phyloP scores from a whole-genome alignment of 2,329 filamentous ascomycete genomes.

The Mollisia scopiformis region DNA sequence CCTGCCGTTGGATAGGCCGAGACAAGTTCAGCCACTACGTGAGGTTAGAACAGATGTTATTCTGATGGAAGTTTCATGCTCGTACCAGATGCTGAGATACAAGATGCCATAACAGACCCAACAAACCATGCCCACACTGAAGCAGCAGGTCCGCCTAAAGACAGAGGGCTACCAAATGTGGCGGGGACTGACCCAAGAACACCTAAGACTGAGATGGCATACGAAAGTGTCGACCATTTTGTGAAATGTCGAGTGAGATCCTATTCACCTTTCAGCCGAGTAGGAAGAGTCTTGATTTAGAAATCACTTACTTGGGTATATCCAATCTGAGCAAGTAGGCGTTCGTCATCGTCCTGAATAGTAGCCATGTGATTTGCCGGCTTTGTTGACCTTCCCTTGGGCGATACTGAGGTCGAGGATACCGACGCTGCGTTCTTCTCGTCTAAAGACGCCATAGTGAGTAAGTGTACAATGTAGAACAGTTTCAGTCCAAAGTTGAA shows the following conservation, averaged over 20 bases:
- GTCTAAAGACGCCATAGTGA: conserved; percentile 18
- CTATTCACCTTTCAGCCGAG: conserved; percentile 38
- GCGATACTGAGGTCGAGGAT: not conserved
- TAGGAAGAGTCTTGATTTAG: not conserved
- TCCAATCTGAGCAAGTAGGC: conserved; percentile 61
- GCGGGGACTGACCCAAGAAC: conserved; percentile 68
- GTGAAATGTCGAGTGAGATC: conserved; percentile 65
- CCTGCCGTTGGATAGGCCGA: conserved; percentile 60
- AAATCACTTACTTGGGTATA: conserved; percentile 58
- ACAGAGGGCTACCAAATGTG: conserved; percentile 61
- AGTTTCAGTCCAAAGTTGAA: not conserved
- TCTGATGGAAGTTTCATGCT: not conserved
- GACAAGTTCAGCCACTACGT: conserved; percentile 26
- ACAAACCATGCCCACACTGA: conserved; percentile 69
- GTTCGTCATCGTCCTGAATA: conserved; percentile 62
- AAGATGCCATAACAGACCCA: conserved; percentile 65
- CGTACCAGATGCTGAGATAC: conserved; percentile 61
- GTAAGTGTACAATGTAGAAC: not conserved
- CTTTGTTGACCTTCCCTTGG: not conserved
- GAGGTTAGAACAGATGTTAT: not conserved
- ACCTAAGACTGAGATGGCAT: conserved; percentile 67
- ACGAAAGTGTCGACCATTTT: conserved; percentile 68
- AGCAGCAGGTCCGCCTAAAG: conserved; percentile 62
- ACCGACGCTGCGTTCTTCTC: conserved; percentile 3
- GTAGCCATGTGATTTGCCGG: conserved; percentile 43